phyloP scores from a whole-genome alignment of 495 filamentous ascomycete species.

The Staphylotrichum longicolle region DNA sequence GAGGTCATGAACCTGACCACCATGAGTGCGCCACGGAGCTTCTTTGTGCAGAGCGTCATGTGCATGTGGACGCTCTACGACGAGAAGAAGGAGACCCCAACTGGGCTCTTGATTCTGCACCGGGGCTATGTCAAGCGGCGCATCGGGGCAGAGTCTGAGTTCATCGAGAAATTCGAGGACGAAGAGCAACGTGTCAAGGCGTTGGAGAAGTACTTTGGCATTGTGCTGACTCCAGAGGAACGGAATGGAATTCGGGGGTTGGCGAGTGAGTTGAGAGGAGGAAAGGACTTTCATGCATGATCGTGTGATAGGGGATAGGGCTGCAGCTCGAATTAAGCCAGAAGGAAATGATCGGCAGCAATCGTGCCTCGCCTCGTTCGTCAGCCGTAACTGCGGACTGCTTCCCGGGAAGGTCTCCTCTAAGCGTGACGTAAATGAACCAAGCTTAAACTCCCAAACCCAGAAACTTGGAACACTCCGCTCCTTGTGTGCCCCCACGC shows the following conservation, averaged over 20 bases:
- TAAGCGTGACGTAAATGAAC: no score
- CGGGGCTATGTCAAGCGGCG: conserved; percentile 59
- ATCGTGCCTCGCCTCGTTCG: no score
- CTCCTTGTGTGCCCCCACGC: no score
- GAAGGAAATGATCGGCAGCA: no score
- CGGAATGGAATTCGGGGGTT: conserved; percentile 54
- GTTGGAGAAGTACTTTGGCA: conserved; percentile 55
- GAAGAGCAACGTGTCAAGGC: conserved; percentile 54
- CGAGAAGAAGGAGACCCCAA: conserved; percentile 20
- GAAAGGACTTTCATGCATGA: conserved; percentile 13
- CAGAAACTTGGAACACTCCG: no score
- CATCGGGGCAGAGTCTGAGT: conserved; percentile 47
- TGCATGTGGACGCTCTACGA: conserved; percentile 44
- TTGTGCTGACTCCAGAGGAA: conserved; percentile 52
- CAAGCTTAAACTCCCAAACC: no score
- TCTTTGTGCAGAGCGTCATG: conserved; percentile 45
- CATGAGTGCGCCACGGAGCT: conserved; percentile 38
- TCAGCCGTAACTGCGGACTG: no score
- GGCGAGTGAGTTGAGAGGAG: conserved; percentile 42
- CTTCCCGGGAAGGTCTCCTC: no score
- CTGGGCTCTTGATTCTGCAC: conserved; percentile 51
- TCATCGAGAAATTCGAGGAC: conserved; percentile 46
- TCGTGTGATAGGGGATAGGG: no score
- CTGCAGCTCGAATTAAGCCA: no score
- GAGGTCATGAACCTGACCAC: conserved; percentile 61